phyloP scores from a whole-genome alignment of 805 yeast genomes.

The Lachancea meyersii region DNA sequence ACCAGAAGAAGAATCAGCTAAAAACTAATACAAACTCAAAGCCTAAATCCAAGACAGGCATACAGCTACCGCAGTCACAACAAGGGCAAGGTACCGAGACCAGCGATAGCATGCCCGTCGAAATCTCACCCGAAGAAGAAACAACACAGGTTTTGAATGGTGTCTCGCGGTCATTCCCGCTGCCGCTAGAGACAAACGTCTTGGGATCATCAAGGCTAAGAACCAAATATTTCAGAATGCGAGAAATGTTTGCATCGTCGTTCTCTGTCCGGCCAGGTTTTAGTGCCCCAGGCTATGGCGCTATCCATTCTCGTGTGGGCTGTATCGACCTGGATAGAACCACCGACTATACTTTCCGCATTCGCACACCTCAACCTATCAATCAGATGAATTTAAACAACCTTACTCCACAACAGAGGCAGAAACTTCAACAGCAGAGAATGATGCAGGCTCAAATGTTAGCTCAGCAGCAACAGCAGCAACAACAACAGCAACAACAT shows the following conservation, averaged over 20 bases:
- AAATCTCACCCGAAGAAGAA: slow-evolving; percentile 83
- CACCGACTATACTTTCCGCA: slow-evolving; percentile 53
- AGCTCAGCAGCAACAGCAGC: slow-evolving; percentile 27
- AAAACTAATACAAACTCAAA: slow-evolving; percentile 77
- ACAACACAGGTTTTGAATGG: slow-evolving; percentile 89
- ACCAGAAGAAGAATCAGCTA: slow-evolving; percentile 89
- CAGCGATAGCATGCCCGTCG: slow-evolving; percentile 14
- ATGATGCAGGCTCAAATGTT: slow-evolving; percentile 28
- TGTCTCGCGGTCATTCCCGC: slow-evolving; percentile 68
- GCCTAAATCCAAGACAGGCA: slow-evolving; percentile 67
- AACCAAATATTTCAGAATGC: slow-evolving; percentile 71
- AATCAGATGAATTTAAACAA: slow-evolving; percentile 20
- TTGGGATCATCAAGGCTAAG: slow-evolving; percentile 65
- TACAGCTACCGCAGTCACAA: slow-evolving; percentile 29
- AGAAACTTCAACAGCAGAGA: slow-evolving; percentile 23
- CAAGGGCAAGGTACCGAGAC: slow-evolving; percentile 18
- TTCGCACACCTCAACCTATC: slow-evolving; percentile 42
- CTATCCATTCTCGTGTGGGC: slow-evolving; percentile 55
- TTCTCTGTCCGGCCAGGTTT: slow-evolving; percentile 30
- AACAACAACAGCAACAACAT: slow-evolving; percentile 3
- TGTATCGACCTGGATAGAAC: slow-evolving; percentile 70
- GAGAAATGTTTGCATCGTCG: slow-evolving; percentile 92
- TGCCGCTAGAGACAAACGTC: slow-evolving; percentile 76
- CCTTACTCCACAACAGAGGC: slow-evolving; percentile 23
- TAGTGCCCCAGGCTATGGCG: slow-evolving; percentile 54